Conservation (phyloP, 1,139 yeast genomes). For the Sugiyamaella grinbergsii region DNA sequence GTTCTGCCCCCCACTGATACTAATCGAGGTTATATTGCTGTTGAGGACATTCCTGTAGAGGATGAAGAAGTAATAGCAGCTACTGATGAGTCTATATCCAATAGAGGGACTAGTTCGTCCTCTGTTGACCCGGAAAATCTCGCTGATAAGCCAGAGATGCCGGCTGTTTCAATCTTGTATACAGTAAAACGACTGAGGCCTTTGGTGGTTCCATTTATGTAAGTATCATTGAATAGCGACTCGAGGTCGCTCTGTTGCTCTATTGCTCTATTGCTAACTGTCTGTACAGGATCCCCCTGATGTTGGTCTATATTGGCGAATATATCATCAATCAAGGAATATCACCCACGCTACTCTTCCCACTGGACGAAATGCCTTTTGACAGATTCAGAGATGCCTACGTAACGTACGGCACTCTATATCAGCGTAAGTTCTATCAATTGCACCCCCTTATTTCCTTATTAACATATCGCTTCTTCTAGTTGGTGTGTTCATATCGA, state of each 20-base stretch:
- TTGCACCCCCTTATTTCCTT: no score
- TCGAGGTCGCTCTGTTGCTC: no score
- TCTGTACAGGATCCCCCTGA: conserved; percentile 67
- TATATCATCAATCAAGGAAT: conserved; percentile 90
- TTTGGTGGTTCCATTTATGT: conserved; percentile 67
- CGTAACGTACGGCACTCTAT: conserved; percentile 89
- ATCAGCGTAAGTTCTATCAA: conserved; percentile 55
- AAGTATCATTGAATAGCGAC: no score
- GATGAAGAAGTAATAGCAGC: not conserved
- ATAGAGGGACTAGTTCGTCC: not conserved
- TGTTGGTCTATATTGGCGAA: conserved; percentile 81
- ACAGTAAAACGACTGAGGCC: conserved; percentile 52
- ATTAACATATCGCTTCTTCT: not conserved
- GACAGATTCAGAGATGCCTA: conserved; percentile 77
- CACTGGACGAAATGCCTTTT: conserved; percentile 71
- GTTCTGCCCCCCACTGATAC: conserved; percentile 28
- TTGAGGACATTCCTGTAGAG: not conserved
- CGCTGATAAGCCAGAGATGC: conserved; percentile 6
- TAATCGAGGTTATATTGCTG: conserved; percentile 4
- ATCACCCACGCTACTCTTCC: conserved; percentile 81
- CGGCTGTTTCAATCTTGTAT: conserved; percentile 15
- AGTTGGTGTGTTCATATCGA: conserved; percentile 84
- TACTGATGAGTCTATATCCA: not conserved
- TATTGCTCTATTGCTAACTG: conserved; percentile 36
- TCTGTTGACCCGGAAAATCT: conserved; percentile 9